These are phyloP conservation scores for Wickerhamomyces chaumierensis DNA, from an alignment of 805 yeast genomes.

Conservation along the genomic window DNA sequence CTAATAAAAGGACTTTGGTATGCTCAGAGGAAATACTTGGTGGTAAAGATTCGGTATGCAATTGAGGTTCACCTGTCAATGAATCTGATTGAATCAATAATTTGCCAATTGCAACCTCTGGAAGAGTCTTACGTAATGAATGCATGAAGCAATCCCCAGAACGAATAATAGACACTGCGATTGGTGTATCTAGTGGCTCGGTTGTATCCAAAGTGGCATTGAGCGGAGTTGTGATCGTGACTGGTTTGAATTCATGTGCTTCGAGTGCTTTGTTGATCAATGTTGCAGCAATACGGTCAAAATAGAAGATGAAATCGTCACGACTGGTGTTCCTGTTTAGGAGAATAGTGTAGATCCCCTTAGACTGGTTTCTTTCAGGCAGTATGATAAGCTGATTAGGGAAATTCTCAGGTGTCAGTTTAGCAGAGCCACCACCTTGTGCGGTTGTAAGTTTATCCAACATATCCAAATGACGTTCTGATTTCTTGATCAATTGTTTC, in stretches of 20 bases:
- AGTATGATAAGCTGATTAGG: conserved; percentile 17
- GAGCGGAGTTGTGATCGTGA: conserved; percentile 31
- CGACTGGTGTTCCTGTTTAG: conserved; percentile 42
- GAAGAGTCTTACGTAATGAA: conserved; percentile 64
- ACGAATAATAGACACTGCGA: conserved; percentile 72
- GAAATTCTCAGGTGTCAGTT: conserved; percentile 11
- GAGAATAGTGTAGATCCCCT: conserved; percentile 62
- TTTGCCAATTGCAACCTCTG: conserved; percentile 74
- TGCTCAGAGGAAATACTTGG: conserved; percentile 14
- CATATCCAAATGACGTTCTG: conserved; percentile 54
- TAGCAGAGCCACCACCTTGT: conserved; percentile 4
- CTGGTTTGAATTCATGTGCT: conserved; percentile 26
- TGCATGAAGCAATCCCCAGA: conserved; percentile 90
- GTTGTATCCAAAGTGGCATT: conserved; percentile 20
- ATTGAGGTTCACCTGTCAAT: conserved; percentile 85
- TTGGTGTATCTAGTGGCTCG: conserved; percentile 31
- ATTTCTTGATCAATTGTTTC: conserved; percentile 56
- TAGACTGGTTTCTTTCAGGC: conserved; percentile 48
- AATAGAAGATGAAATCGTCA: conserved; percentile 77
- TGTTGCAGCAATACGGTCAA: conserved; percentile 69
- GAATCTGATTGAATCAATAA: conserved; percentile 81
- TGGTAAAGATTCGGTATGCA: conserved; percentile 76
- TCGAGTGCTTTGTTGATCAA: conserved; percentile 63
- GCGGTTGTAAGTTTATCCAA: conserved; percentile 39
- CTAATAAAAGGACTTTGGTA: conserved; percentile 54